A percentile compares a stretch with the other conserved stretches of the same genome.
Conservation (phyloP, 2,329 filamentous ascomycete genomes). For the Fusarium guadeloupense region DNA sequence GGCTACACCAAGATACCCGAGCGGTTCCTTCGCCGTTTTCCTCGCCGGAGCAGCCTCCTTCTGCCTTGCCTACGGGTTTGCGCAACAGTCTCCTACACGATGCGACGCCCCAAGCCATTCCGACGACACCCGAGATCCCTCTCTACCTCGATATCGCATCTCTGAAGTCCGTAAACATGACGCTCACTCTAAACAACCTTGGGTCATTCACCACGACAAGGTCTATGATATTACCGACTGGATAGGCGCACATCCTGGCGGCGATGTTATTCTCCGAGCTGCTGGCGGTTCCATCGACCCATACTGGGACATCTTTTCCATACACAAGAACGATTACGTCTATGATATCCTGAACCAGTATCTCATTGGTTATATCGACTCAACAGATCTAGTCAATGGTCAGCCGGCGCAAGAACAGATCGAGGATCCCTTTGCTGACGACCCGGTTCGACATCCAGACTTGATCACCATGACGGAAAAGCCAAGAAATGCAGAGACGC, state of each 20-base stretch:
- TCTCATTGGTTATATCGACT: constrained; percentile 68
- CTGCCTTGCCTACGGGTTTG: constrained; percentile 29
- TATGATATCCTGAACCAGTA: constrained; percentile 72
- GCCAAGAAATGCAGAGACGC: constrained; percentile 71
- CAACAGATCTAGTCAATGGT: constrained; percentile 67
- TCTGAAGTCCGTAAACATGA: constrained; percentile 63
- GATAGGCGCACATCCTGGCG: constrained; percentile 71
- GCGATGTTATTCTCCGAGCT: constrained; percentile 72
- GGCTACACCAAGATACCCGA: constrained; percentile 8
- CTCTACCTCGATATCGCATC: constrained; percentile 60
- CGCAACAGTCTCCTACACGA: constrained; percentile 27
- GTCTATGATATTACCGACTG: constrained; percentile 78
- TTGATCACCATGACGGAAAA: constrained; percentile 62
- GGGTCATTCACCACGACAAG: constrained; percentile 70
- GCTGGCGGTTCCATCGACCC: constrained; percentile 71
- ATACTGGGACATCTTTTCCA: constrained; percentile 76
- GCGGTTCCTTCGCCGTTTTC: constrained; percentile 5
- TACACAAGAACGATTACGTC: constrained; percentile 72
- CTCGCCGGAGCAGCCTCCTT: constrained; percentile 34
- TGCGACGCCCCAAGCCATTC: constrained; percentile 25
- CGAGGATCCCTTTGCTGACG: constrained; percentile 67
- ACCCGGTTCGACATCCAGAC: constrained; percentile 61
- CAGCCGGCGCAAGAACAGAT: constrained; percentile 61
- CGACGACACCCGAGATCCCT: constrained; percentile 50
- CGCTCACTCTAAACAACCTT: constrained; percentile 62